Conservation (phyloP, 352 stramenopile genomes). For the Pythium oligandrum region DNA sequence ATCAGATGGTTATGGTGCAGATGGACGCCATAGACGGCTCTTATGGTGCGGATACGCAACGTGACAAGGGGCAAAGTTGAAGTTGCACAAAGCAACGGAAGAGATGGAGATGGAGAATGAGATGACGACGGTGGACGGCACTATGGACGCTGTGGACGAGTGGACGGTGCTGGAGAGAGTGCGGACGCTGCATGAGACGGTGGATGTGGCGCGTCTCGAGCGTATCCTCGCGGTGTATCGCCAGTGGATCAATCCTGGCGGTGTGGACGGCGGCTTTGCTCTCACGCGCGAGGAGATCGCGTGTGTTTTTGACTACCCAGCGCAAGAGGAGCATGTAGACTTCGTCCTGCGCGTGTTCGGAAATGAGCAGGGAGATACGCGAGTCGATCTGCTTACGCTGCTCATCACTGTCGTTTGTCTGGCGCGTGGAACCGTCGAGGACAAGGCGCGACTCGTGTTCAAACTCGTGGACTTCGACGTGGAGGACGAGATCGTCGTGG, state of each 20-base stretch:
- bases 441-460: conserved; percentile 60
- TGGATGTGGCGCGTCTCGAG: conserved; percentile 46
- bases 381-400: conserved; percentile 57
- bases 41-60: background rate
- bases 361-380: background rate
- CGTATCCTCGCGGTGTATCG: conserved; percentile 53
- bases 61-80: background rate
- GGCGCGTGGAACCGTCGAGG: conserved; percentile 39
- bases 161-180: conserved; percentile 27
- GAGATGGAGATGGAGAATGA: background rate
- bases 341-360: conserved; percentile 54
- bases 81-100: background rate
- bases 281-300: conserved; percentile 59
- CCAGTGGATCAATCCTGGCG: conserved; percentile 43
- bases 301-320: conserved; percentile 52
- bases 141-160: conserved; percentile 1
- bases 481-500: conserved; percentile 71
- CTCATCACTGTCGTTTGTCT: conserved; percentile 38
- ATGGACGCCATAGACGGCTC: background rate
- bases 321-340: conserved; percentile 20
- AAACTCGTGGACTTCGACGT: conserved; percentile 63
- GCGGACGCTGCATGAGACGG: conserved; percentile 31
- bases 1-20: background rate
- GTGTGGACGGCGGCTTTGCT: conserved; percentile 54
- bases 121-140: background rate